Conservation (phyloP, 2,329 filamentous ascomycete species). For the Colletotrichum destructivum region DNA sequence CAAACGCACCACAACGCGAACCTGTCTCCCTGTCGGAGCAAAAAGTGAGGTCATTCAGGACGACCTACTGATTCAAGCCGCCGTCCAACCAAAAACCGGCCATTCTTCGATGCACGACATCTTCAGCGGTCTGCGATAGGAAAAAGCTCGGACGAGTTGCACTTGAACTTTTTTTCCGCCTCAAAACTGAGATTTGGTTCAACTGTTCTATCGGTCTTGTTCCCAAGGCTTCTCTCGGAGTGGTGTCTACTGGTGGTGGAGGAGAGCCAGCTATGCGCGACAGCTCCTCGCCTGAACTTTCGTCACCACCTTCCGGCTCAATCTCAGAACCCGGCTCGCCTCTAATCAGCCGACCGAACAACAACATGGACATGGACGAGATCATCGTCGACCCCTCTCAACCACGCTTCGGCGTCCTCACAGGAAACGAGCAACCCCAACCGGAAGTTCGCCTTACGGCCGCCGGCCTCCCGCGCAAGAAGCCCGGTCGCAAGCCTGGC, state of each 20-base stretch:
- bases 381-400: slow-evolving; percentile 63
- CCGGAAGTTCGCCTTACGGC: slow-evolving; percentile 61
- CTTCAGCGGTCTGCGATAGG: slow-evolving; percentile 1
- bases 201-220: not conserved
- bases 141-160: not conserved
- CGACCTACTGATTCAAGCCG: slow-evolving; percentile 13
- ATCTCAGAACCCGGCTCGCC: slow-evolving; percentile 66
- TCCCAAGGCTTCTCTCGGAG: slow-evolving; percentile 17
- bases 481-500: slow-evolving; percentile 77
- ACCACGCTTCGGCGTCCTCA: slow-evolving; percentile 51
- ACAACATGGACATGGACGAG: slow-evolving; percentile 63
- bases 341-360: slow-evolving; percentile 47
- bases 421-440: slow-evolving; percentile 42
- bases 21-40: slow-evolving; percentile 26
- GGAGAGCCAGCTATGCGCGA: slow-evolving; percentile 46
- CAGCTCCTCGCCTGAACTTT: slow-evolving; percentile 66
- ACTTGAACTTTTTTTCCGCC: not conserved
- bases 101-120: slow-evolving; percentile 16
- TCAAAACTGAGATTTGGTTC: not conserved
- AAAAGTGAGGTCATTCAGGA: slow-evolving; percentile 44
- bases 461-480: slow-evolving; percentile 73
- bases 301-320: slow-evolving; percentile 66
- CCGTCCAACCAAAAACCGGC: slow-evolving; percentile 5
- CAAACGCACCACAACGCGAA: slow-evolving; percentile 33
- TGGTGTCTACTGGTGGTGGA: slow-evolving; percentile 36